A percentile compares a stretch with the other conserved stretches of the same genome.
Evolutionary conservation across 768 basidiomycete species (phyloP).

Genomic region (Lentinula guzmanii): DNA sequence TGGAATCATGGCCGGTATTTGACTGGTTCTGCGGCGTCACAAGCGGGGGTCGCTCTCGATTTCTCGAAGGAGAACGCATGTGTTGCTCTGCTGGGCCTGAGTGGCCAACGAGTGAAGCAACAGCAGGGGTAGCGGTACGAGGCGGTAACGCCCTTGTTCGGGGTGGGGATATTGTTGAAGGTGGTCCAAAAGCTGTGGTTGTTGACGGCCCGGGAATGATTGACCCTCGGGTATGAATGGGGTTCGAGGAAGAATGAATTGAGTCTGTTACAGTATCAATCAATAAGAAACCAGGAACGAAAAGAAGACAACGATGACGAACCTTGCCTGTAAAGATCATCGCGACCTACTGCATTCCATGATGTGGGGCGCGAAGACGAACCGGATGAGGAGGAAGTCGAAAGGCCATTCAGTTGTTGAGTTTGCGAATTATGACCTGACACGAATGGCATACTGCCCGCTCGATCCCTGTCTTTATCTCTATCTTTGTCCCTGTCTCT

Average conservation of each 20-base stretch:
- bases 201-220: conserved; percentile 14
- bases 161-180: conserved; percentile 29
- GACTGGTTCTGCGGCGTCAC: background rate
- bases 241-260: conserved; percentile 6
- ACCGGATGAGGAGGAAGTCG: conserved; percentile 17
- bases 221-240: conserved; percentile 10
- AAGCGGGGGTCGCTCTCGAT: conserved; percentile 6
- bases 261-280: conserved; percentile 12
- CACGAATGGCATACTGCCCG: conserved; percentile 46
- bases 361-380: conserved; percentile 19
- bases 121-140: background rate
- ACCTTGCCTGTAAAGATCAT: conserved; percentile 12
- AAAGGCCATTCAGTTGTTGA: conserved; percentile 16
- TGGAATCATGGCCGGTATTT: background rate
- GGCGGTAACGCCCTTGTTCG: conserved; percentile 24
- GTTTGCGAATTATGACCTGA: conserved; percentile 38
- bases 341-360: conserved; percentile 5
- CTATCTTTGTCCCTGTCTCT: background rate
- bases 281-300: conserved; percentile 25
- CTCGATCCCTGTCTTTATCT: conserved; percentile 21
- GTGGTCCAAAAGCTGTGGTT: conserved; percentile 12
- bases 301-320: conserved; percentile 29
- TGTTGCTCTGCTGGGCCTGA: conserved; percentile 9
- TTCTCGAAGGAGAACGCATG: conserved; percentile 4
- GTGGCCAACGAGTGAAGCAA: conserved; percentile 12